Evolutionary conservation across 257 asterid species (phyloP).

Genomic region (Petrea volubilis): DNA sequence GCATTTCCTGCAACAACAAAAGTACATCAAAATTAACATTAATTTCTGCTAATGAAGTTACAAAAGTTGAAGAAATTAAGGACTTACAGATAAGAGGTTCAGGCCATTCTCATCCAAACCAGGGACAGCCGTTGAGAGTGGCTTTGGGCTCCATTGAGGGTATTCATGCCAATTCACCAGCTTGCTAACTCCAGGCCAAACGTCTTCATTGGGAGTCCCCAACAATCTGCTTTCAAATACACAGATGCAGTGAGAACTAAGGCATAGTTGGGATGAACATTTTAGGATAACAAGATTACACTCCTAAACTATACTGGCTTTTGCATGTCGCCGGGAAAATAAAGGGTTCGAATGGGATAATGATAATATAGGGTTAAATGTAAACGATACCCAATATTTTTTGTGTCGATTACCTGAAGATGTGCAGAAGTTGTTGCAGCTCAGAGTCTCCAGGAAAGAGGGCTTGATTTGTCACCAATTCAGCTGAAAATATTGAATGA

Average conservation of each 20-base stretch:
- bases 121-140: conserved; percentile 71
- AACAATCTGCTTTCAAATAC: conserved; percentile 50
- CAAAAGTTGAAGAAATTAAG: background rate
- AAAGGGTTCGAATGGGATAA: too few species aligned
- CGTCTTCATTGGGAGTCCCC: conserved; percentile 87
- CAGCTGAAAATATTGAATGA: conserved; percentile 72
- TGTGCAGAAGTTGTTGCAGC: conserved; percentile 96
- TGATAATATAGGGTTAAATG: background rate
- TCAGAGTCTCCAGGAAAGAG: conserved; percentile 96
- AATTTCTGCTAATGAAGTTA: background rate
- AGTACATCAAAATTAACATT: background rate
- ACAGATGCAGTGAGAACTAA: background rate
- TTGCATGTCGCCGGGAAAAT: too few species aligned
- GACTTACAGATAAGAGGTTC: conserved; percentile 65
- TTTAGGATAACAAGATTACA: too few species aligned
- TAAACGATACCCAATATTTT: background rate
- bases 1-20: conserved; percentile 67
- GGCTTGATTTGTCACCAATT: conserved; percentile 82
- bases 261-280: background rate
- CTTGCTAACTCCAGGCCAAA: conserved; percentile 95
- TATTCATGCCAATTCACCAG: conserved; percentile 95
- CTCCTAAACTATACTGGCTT: too few species aligned
- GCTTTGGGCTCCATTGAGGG: conserved; percentile 91
- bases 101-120: conserved; percentile 79
- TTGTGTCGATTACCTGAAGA: conserved; percentile 66